These are phyloP conservation scores for Torulaspora maleeae DNA, from an alignment of 805 yeast species.

Conservation along the genomic window DNA sequence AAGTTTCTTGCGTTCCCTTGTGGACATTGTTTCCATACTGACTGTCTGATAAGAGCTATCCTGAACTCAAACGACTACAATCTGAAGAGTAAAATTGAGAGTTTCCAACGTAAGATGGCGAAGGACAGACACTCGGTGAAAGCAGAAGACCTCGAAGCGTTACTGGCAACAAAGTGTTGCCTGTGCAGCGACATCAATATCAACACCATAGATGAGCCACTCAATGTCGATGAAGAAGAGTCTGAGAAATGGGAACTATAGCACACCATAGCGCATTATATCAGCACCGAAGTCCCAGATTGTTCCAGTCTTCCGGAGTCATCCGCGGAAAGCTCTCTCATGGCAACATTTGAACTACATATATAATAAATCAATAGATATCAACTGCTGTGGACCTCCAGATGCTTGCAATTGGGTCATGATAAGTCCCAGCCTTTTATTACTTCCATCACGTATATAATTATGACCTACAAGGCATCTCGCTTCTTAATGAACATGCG, in stretches of 20 bases:
- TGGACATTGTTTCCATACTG: conserved; percentile 82
- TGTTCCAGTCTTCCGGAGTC: neutral
- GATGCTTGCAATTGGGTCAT: neutral
- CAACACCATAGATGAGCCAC: conserved; percentile 60
- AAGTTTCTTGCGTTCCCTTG: conserved; percentile 84
- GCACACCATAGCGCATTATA: neutral
- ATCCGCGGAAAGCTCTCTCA: neutral
- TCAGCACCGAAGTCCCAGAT: neutral
- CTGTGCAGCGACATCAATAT: conserved; percentile 73
- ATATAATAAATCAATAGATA: too few species aligned
- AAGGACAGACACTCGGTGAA: conserved; percentile 29
- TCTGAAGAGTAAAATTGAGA: conserved; percentile 57
- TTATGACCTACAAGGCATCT: neutral
- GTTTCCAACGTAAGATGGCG: conserved; percentile 27
- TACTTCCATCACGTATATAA: neutral
- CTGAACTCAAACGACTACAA: conserved; percentile 61
- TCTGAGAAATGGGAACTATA: conserved; percentile 48
- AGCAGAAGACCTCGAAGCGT: conserved; percentile 49
- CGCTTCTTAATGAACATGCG: neutral
- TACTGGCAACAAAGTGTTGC: conserved; percentile 62
- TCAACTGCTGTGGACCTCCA: neutral
- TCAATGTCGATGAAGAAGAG: conserved; percentile 41
- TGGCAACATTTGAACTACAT: too few species aligned
- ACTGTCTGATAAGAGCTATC: conserved; percentile 67
- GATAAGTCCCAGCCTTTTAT: neutral